These are phyloP conservation scores for Fusarium anthophilum DNA, from an alignment of 2,329 filamentous ascomycete species.

Conservation along the genomic window DNA sequence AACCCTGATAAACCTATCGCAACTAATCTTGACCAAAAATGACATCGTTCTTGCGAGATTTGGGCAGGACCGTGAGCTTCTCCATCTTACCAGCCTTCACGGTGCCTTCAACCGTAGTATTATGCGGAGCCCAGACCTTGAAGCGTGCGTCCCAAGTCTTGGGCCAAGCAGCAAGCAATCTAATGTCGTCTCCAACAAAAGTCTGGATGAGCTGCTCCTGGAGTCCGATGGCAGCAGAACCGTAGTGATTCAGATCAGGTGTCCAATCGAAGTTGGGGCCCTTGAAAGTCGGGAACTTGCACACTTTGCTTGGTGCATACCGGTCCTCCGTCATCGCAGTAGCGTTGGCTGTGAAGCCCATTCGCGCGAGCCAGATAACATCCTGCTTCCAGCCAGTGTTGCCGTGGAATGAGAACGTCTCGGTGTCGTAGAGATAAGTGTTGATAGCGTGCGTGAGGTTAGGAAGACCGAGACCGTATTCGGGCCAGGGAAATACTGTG, in stretches of 20 bases:
- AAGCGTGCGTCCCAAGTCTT: background rate
- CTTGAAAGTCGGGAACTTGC: slow-evolving; percentile 11
- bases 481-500: background rate
- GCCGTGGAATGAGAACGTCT: background rate
- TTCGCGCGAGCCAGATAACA: slow-evolving; percentile 8
- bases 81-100: background rate
- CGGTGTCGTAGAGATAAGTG: background rate
- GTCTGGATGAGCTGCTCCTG: slow-evolving; percentile 15
- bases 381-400: slow-evolving; percentile 14
- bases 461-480: background rate
- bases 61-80: background rate
- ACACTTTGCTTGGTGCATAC: background rate
- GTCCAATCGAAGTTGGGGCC: slow-evolving; percentile 6
- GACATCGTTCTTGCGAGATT: background rate
- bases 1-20: too few relatives aligned
- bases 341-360: background rate
- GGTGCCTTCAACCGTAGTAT: background rate
- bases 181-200: background rate
- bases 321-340: background rate
- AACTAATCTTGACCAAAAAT: background rate
- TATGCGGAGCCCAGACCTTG: slow-evolving; percentile 1
- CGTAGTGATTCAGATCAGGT: slow-evolving; percentile 1
- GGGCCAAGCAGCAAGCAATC: slow-evolving; percentile 4
- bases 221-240: slow-evolving; percentile 1
- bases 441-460: slow-evolving; percentile 7